Evolutionary conservation across 306 rosid species (phyloP).

Genomic region (Cucumis cinereus): DNA sequence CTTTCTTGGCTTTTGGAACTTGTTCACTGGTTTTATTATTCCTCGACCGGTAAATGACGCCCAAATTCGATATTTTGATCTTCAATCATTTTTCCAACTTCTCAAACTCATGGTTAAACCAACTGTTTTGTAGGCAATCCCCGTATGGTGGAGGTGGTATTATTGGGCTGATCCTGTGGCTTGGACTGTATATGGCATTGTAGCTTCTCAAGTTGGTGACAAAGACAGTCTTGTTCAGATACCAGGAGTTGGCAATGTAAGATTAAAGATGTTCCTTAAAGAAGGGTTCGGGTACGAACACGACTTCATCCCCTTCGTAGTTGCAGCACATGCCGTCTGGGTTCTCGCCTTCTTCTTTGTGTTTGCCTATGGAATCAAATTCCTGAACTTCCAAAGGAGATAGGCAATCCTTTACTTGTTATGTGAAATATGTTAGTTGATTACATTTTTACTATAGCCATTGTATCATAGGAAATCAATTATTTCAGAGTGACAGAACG

Average conservation of each 20-base stretch:
- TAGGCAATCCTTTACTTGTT: background rate
- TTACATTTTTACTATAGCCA: background rate
- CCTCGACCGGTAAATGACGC: conserved; percentile 21
- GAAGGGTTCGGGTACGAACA: conserved; percentile 27
- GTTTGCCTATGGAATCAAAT: conserved; percentile 55
- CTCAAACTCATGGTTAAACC: background rate
- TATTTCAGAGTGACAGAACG: background rate
- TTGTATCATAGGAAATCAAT: background rate
- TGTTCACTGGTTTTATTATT: conserved; percentile 32
- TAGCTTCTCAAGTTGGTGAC: conserved; percentile 31
- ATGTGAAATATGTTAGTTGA: background rate
- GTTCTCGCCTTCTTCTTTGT: conserved; percentile 35
- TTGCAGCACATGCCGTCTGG: conserved; percentile 32
- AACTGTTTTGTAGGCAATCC: conserved; percentile 20
- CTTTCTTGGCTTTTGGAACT: conserved; percentile 33
- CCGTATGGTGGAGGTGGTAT: conserved; percentile 49
- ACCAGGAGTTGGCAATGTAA: conserved; percentile 17
- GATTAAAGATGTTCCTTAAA: conserved; percentile 28
- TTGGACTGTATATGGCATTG: conserved; percentile 35
- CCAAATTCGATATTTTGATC: background rate
- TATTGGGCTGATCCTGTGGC: conserved; percentile 38
- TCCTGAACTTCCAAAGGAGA: conserved; percentile 51
- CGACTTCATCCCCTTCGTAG: conserved; percentile 33
- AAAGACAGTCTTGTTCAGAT: conserved; percentile 6
- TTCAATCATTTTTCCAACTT: background rate